Base-by-base conservation (phyloP, 2,329 filamentous ascomycete species). In the Fusarium gaditjirri region DNA sequence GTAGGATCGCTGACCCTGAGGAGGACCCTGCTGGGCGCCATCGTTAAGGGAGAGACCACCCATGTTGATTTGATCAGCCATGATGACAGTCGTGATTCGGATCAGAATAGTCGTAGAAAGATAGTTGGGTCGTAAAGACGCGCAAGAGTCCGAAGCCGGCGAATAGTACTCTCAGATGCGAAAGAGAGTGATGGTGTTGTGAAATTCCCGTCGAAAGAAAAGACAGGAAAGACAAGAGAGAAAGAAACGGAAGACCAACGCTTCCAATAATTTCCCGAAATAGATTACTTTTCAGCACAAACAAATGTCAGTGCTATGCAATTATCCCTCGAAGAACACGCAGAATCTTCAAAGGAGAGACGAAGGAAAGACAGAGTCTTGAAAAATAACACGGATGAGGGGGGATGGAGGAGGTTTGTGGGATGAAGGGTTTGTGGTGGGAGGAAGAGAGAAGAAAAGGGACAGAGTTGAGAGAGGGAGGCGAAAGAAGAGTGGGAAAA, bases 41-140 rank as follows among this genome's bases (percentile, higher is more conserved):
- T 82, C 81, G 65, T 84, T 90, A 73, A 95, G 86, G 83, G 85
- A 91, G 79, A 95, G 86, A 81, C 90, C 90, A 81, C 87, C 89
- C 89, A 95, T 94, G 86, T 94, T 94, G 78, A 96, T 88, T 86
- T 95, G 91, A 79, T 94, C 92, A 82, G 92, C 92, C 92, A 94
- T 94, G 80, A 83, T 91, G 85, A 78, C 78, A 60, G 63, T 71
- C 61, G 70, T 57, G 62, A 75, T 73, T 76, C 61, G 64, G 59
- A 54, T 76, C 68, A 67, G 70, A 61, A 71, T 58, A 62, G 47
- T 69, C 59, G 66, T 70, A 59, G 36, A 70, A 64, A 72, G 61
- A 70, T 61, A 63, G 62, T 65, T 57, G 62, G 47, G 68, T 67
- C 72, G 70, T 71, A 58, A 69, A 70, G 70, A 76, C 68, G 63